A percentile compares a stretch with the other conserved stretches of the same genome.
These are phyloP conservation scores for Hydnomerulius pinastri DNA, from an alignment of 768 basidiomycete species.

Conservation along the genomic window DNA sequence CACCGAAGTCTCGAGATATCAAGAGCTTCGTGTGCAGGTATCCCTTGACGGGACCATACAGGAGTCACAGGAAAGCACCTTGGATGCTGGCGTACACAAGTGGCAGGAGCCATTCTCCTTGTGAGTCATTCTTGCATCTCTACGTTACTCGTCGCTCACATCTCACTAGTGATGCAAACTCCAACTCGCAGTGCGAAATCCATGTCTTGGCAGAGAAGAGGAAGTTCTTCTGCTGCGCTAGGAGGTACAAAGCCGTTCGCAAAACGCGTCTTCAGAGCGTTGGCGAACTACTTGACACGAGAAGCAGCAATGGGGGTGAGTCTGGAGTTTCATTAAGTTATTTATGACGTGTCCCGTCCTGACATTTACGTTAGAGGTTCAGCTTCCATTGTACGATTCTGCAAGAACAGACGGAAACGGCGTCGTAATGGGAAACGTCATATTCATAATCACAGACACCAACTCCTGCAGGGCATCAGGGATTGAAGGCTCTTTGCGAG, in stretches of 20 bases:
- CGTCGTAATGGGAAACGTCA: conserved; percentile 28
- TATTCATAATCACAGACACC: conserved; percentile 24
- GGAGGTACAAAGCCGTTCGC: conserved; percentile 28
- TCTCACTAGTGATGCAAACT: conserved; percentile 14
- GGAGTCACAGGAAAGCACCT: conserved; percentile 29
- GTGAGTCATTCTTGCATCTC: conserved; percentile 13
- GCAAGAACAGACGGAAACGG: conserved; percentile 29
- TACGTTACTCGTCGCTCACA: conserved; percentile 10
- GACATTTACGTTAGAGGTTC: conserved; percentile 32
- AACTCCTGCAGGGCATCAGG: conserved; percentile 17
- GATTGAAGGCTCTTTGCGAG: conserved; percentile 13
- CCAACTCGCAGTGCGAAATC: conserved; percentile 29
- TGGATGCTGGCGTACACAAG: conserved; percentile 25
- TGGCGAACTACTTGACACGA: conserved; percentile 25
- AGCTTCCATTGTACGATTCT: conserved; percentile 35
- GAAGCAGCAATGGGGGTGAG: conserved; percentile 27
- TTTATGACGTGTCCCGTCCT: conserved; percentile 24
- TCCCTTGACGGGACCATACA: conserved; percentile 30
- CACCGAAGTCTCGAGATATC: conserved; percentile 21
- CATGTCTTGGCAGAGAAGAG: conserved; percentile 29
- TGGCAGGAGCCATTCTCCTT: conserved; percentile 33
- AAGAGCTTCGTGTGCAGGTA: conserved; percentile 26
- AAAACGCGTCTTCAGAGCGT: conserved; percentile 29
- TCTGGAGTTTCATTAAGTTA: conserved; percentile 28
- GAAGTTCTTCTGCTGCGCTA: conserved; percentile 28